Evolutionary conservation across 73 alveolate genomes (phyloP).

Genomic region (Paramecium sexaurelia): DNA sequence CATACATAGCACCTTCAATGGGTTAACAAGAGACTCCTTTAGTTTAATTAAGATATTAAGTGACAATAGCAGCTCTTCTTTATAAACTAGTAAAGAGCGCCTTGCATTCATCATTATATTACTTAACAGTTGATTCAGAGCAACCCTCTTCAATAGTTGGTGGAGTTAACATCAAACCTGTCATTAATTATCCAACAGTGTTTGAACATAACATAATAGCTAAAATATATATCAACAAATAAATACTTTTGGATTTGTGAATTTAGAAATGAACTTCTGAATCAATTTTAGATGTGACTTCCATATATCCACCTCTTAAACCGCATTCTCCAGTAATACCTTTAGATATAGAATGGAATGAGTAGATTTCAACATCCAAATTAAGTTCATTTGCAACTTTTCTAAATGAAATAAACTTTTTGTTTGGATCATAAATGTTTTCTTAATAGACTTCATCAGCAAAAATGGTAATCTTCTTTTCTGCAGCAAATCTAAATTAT

Average conservation of each 20-base stretch:
- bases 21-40: constrained; percentile 74
- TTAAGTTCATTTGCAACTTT: constrained; percentile 77
- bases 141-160: constrained; percentile 76
- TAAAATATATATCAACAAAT: neutral
- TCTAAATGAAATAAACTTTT: constrained; percentile 84
- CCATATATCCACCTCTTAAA: constrained; percentile 92
- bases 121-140: constrained; percentile 70
- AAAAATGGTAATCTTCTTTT: constrained; percentile 82
- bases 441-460: constrained; percentile 99
- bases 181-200: constrained; percentile 84
- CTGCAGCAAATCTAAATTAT: constrained; percentile 60
- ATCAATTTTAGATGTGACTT: constrained; percentile 72
- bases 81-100: constrained; percentile 70
- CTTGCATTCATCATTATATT: constrained; percentile 69
- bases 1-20: constrained; percentile 93
- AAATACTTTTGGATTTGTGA: constrained; percentile 73
- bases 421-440: constrained; percentile 82
- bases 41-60: constrained; percentile 73
- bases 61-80: constrained; percentile 77
- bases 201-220: constrained; percentile 86
- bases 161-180: constrained; percentile 75
- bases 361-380: constrained; percentile 76
- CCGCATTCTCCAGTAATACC: constrained; percentile 97
- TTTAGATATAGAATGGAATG: constrained; percentile 86
- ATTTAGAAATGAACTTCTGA: constrained; percentile 74